Evolutionary conservation across 1,284 basidiomycete species (phyloP), one percentile per base, ranked within the genome.

Genomic region (Apiotrichum gracile): DNA sequence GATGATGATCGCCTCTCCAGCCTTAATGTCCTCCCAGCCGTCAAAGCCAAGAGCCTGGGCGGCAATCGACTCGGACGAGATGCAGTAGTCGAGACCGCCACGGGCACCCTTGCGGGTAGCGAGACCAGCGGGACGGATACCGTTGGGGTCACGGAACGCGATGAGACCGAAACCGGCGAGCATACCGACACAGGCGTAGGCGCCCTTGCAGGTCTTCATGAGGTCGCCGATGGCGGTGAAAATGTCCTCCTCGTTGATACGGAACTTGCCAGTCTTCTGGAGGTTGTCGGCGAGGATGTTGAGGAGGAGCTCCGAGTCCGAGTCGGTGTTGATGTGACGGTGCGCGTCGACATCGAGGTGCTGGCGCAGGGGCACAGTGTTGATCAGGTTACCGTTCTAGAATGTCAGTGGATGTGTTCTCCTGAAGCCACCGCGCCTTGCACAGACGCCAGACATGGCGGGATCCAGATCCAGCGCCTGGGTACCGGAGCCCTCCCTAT

Each of bases 241-340:
- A 66, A 98, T 96, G 77, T 99, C 96, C 70, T 99, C 96, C 74
- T 97, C 93, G 72, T 98, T 97, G 80, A 98, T 98, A 65, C 72
- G 90, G 78, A 97, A 93, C 77, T 99, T 99, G 60, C 94, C 96
- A 9, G 94, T 98, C 75, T 94, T 86, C 72, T 99, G 94, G 24
- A 99, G 83, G 69, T 97, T 93, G 80, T 97, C 85, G 55, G 96
- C 96, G 72, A 98, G 91, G 65, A 97, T 89, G 78, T 98, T 99
- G 63, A 98, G 84, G 41, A 98, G 82, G 14, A 98, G 80, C 77
- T 99, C 96, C 7, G 94, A 97, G 79, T 98, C 96, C 22, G 91
- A 96, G 57, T 92, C 90, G 21, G 94, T 99, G 78, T 99, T 99
- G 78, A 97, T 97, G 76, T 98, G 96, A 47, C 96, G 82, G 77